These are phyloP conservation scores for Ambrosia artemisiifolia DNA, from an alignment of 129 eudicot genomes.

Conservation along the genomic window DNA sequence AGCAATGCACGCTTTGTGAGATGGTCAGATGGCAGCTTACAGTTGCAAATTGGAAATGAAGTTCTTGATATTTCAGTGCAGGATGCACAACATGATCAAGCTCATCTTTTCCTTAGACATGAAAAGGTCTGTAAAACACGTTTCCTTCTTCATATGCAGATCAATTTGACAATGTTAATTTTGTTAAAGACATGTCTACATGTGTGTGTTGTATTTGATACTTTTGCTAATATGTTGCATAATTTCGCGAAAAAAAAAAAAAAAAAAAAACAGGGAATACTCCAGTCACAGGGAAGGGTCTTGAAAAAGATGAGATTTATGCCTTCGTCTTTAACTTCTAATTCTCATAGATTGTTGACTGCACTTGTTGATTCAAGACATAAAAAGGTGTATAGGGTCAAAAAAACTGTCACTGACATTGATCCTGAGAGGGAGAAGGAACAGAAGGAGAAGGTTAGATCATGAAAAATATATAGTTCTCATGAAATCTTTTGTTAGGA, in stretches of 20 bases:
- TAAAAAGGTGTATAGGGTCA: constrained; percentile 86
- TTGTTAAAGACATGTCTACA: not conserved
- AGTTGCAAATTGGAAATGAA: constrained; percentile 84
- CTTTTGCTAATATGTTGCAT: not conserved
- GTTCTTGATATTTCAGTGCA: constrained; percentile 96
- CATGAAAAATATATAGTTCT: not conserved
- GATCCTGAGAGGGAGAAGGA: constrained; percentile 99
- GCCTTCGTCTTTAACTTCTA: constrained; percentile 96
- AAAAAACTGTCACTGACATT: constrained; percentile 90
- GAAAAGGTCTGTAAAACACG: constrained; percentile 55
- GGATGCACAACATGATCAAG: constrained; percentile 96
- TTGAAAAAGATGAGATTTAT: constrained; percentile 86
- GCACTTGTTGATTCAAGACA: constrained; percentile 97
- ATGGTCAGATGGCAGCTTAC: constrained; percentile 99
- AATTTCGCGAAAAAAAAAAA: not conserved
- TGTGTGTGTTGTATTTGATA: constrained; percentile 13
- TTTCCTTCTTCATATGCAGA: constrained; percentile 4
- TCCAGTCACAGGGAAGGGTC: constrained; percentile 92
- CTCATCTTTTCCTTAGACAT: constrained; percentile 91
- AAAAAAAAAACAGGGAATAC: constrained; percentile 63
- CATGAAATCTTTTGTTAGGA: not conserved
- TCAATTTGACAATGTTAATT: constrained; percentile 4
- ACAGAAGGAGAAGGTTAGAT: constrained; percentile 80
- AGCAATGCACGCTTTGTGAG: constrained; percentile 98
- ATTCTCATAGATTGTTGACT: constrained; percentile 90